Evolutionary conservation across 148 eudicot genomes (phyloP).

Genomic region (Arctostaphylos glauca): DNA sequence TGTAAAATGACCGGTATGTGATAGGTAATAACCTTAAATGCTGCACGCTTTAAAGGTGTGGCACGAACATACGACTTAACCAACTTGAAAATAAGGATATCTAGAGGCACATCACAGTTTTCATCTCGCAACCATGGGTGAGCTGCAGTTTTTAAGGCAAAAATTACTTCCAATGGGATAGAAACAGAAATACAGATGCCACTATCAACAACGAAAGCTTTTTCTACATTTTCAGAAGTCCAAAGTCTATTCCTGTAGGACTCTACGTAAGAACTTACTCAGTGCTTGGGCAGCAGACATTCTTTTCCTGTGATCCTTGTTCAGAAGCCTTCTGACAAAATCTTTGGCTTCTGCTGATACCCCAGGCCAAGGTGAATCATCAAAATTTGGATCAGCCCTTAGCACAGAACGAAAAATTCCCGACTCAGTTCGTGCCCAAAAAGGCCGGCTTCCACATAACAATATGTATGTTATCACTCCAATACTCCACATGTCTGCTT

Average conservation of each 20-base stretch:
- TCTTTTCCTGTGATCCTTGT: conserved; percentile 94
- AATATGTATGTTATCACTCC: conserved; percentile 95
- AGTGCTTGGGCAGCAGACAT: conserved; percentile 97
- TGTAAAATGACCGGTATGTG: background rate
- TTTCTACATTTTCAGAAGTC: background rate
- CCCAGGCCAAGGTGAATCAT: conserved; percentile 87
- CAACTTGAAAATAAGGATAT: conserved; percentile 64
- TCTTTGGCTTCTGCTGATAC: conserved; percentile 82
- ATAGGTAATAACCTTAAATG: conserved; percentile 53
- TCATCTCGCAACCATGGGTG: conserved; percentile 92
- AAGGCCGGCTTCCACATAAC: conserved; percentile 97
- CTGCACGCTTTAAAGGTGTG: conserved; percentile 80
- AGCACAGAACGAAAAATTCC: conserved; percentile 94
- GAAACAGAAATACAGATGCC: background rate
- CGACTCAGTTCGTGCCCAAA: conserved; percentile 96
- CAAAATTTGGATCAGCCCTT: conserved; percentile 85
- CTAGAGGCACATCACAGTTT: conserved; percentile 62
- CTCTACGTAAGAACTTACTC: conserved; percentile 41
- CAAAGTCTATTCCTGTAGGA: background rate
- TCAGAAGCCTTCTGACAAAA: conserved; percentile 85
- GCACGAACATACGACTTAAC: conserved; percentile 73
- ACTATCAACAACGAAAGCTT: background rate
- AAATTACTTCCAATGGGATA: conserved; percentile 15
- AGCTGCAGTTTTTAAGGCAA: conserved; percentile 51
- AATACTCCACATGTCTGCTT: conserved; percentile 95